phyloP scores from a whole-genome alignment of 1,139 yeast species.

The Blastobotrys buckinghamii region DNA sequence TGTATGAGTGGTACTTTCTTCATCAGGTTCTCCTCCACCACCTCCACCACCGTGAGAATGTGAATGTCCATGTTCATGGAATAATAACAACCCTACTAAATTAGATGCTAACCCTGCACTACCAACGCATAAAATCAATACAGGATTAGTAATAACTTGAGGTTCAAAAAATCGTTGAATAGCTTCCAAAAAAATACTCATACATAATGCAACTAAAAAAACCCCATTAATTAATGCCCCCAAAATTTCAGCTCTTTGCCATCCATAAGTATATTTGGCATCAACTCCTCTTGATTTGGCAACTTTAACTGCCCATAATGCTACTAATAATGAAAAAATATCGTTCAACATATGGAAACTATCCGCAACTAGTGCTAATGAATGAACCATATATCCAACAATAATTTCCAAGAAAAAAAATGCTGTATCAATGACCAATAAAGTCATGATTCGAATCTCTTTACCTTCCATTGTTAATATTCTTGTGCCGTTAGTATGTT shows the following conservation, averaged over 20 bases:
- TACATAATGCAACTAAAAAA: constrained; percentile 83
- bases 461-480: constrained; percentile 23
- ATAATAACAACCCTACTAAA: constrained; percentile 72
- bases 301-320: constrained; percentile 93
- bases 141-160: constrained; percentile 71
- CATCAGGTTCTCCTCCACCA: constrained; percentile 9
- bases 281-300: constrained; percentile 80
- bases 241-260: constrained; percentile 93
- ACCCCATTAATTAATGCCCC: constrained; percentile 97
- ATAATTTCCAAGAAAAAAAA: constrained; percentile 84
- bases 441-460: constrained; percentile 66
- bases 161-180: constrained; percentile 82
- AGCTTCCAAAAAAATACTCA: constrained; percentile 89
- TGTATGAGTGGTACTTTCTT: constrained; percentile 8
- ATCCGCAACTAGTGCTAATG: constrained; percentile 89
- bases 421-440: constrained; percentile 68
- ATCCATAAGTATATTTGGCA: constrained; percentile 86
- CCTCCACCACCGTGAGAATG: constrained; percentile 30
- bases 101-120: constrained; percentile 76
- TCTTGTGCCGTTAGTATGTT: neutral
- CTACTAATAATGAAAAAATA: constrained; percentile 81
- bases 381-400: constrained; percentile 84
- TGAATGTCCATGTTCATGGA: constrained; percentile 85
- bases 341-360: constrained; percentile 97
- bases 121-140: constrained; percentile 77